Evolutionary conservation across 108 stramenopile species (phyloP), one percentile per base, ranked within the genome.

Genomic region (Pseudonitzschia multistriata): DNA sequence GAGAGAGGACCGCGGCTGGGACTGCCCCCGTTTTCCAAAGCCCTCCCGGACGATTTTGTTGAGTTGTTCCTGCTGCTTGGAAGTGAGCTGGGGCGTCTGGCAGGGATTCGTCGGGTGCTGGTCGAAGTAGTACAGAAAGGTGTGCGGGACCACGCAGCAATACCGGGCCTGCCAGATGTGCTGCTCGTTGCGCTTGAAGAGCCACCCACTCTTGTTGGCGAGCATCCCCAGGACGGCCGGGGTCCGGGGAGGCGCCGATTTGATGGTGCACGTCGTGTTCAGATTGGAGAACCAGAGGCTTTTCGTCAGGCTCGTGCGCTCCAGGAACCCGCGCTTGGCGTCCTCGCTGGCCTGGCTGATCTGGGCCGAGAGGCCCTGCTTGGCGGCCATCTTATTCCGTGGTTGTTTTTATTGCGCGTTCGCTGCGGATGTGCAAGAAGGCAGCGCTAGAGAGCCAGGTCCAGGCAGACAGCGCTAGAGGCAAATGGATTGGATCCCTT

Each of bases 131-230:
- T 96, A 98, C 33, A 98, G 73, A 50, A 96, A 96, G 34, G 88
- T 96, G 62, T 98, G 97, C 3, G 97, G 97, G 5, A 98, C 97
- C 10, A 96, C 88, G 70, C 94, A 95, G 70, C 95, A 95, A 89
- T 90, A 98, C 25, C 96, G 92, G 22, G 88, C 81, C 71, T 97
- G 95, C 95, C 95, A 98, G 5, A 87, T 89, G 52, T 88, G 87
- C 79, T 96, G 96, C 69, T 98, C 96, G 74, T 98, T 96, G 31
- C 91, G 74, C 67, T 98, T 98, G 49, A 87, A 81, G 30, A 98
- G 79, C 88, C 91, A 97, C 22, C 97, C 97, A 70, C 76, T 85
- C 56, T 91, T 89, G 11, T 78, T 77, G 48, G 81, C 62, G 8
- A 95, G 76, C 69, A 91, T 50, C 21, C 81, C 79, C 78, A 94